Evolutionary conservation across 495 filamentous ascomycete genomes (phyloP).

Genomic region (Xylaria curta): DNA sequence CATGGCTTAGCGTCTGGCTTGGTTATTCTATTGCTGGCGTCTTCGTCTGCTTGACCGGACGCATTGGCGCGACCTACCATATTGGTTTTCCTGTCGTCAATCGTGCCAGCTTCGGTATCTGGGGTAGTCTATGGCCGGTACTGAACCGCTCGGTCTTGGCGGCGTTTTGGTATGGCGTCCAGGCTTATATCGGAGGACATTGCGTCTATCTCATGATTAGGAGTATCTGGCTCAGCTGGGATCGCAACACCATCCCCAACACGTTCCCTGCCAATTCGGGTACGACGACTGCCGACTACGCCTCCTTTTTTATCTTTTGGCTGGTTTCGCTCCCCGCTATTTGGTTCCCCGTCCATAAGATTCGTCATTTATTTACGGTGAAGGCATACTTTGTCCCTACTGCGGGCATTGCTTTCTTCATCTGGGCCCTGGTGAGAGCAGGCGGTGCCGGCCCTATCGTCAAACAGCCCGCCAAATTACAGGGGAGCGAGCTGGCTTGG

Average conservation of each 20-base stretch:
- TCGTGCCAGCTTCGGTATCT: conserved; percentile 82
- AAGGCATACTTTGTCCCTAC: conserved; percentile 86
- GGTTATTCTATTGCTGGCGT: conserved; percentile 78
- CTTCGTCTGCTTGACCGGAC: conserved; percentile 80
- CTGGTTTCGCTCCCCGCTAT: conserved; percentile 79
- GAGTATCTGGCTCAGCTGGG: conserved; percentile 73
- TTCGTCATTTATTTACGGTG: conserved; percentile 89
- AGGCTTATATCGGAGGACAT: conserved; percentile 82
- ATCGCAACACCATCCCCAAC: conserved; percentile 66
- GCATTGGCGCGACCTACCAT: conserved; percentile 89
- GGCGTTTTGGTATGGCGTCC: conserved; percentile 87
- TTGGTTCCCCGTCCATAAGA: conserved; percentile 78
- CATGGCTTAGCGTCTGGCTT: conserved; percentile 88
- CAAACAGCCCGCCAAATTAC: conserved; percentile 65
- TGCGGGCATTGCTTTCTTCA: conserved; percentile 86
- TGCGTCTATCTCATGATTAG: conserved; percentile 84
- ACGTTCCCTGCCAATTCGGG: conserved; percentile 67
- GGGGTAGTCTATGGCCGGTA: conserved; percentile 88
- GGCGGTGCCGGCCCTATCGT: conserved; percentile 88
- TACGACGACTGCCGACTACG: conserved; percentile 76
- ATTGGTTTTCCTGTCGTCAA: conserved; percentile 84
- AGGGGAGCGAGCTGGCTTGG: conserved; percentile 79
- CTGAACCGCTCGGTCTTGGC: conserved; percentile 91
- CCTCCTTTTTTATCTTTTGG: conserved; percentile 89
- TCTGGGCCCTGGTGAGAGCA: conserved; percentile 85